These are phyloP conservation scores for Cairneyella variabilis DNA, from an alignment of 495 filamentous ascomycete species.

Conservation along the genomic window DNA sequence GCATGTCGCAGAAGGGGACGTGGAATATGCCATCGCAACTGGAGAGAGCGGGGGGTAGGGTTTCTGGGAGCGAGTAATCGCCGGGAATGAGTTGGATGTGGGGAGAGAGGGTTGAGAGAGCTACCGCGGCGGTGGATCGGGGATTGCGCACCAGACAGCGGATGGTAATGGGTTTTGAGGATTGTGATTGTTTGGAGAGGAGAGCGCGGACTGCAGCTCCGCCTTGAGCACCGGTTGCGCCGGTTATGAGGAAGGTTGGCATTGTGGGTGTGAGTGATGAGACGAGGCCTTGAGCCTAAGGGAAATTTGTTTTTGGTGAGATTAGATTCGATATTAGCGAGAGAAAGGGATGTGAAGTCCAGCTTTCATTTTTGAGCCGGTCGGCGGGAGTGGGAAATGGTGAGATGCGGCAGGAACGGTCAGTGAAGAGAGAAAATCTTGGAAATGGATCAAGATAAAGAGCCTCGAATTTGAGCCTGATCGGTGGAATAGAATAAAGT, in stretches of 20 bases:
- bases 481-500: no score
- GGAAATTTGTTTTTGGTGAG: no score
- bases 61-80: not conserved
- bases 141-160: not conserved
- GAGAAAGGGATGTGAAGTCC: not conserved
- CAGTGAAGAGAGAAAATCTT: no score
- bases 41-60: not conserved
- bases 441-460: no score
- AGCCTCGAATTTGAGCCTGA: no score
- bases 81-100: not conserved
- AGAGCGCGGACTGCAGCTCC: not conserved
- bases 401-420: not conserved
- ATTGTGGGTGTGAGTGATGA: no score
- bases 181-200: not conserved
- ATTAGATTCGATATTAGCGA: no score
- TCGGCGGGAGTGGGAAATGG: not conserved
- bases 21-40: not conserved
- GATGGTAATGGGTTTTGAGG: not conserved
- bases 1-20: not conserved
- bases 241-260: not conserved
- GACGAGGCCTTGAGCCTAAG: no score
- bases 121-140: not conserved
- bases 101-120: not conserved
- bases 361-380: not conserved
- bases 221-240: not conserved